These are phyloP conservation scores for Rhizopogon vinicolor DNA, from an alignment of 768 basidiomycete genomes.

Conservation along the genomic window DNA sequence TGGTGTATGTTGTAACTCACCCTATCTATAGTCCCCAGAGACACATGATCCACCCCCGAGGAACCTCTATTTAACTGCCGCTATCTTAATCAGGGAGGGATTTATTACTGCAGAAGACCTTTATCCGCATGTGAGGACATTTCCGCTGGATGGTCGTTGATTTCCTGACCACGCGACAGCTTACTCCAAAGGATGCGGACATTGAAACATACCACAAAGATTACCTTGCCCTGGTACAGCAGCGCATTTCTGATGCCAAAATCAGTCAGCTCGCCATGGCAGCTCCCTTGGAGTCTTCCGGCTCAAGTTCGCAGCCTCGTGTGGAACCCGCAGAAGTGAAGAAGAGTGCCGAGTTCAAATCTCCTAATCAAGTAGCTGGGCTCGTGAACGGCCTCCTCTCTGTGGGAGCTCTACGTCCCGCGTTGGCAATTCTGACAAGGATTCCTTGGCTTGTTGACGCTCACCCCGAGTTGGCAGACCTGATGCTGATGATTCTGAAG, in stretches of 20 bases:
- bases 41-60: constrained; percentile 59
- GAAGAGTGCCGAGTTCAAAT: constrained; percentile 33
- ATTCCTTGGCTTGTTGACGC: constrained; percentile 84
- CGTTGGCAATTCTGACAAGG: constrained; percentile 72
- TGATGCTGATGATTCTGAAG: constrained; percentile 73
- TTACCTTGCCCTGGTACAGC: constrained; percentile 58
- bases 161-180: constrained; percentile 34
- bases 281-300: constrained; percentile 63
- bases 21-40: constrained; percentile 45
- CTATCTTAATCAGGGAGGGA: constrained; percentile 85
- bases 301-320: constrained; percentile 36
- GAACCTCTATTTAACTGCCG: constrained; percentile 76
- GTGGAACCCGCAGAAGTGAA: constrained; percentile 33
- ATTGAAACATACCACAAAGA: constrained; percentile 66
- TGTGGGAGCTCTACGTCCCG: constrained; percentile 77
- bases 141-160: not conserved
- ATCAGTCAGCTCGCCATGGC: constrained; percentile 81
- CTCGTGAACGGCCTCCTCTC: constrained; percentile 78
- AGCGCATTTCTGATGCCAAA: constrained; percentile 65
- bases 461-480: constrained; percentile 79
- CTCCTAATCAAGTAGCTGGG: constrained; percentile 74
- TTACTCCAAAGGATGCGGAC: constrained; percentile 70
- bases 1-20: not conserved
- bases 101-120: constrained; percentile 85
- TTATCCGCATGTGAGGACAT: constrained; percentile 76